phyloP scores from a whole-genome alignment of 164 flowering plant genomes.

The Akebia trifoliata region DNA sequence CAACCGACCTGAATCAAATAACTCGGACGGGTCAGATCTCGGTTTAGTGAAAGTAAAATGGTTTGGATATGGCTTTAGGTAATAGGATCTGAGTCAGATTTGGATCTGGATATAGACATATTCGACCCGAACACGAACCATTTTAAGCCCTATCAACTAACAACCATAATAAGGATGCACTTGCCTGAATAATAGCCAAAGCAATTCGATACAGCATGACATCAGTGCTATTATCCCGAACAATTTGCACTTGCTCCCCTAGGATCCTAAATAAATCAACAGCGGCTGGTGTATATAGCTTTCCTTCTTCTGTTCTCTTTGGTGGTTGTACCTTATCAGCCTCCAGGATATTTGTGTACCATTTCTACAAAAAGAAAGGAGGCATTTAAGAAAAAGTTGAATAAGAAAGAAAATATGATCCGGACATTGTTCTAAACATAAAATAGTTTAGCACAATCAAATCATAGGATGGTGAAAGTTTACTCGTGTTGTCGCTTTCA shows the following conservation, averaged over 20 bases:
- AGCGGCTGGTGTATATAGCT: constrained; percentile 95
- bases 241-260: constrained; percentile 97
- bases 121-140: too few species aligned
- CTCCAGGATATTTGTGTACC: constrained; percentile 92
- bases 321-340: constrained; percentile 93
- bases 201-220: constrained; percentile 94
- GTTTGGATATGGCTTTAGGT: too few species aligned
- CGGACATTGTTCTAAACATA: not conserved
- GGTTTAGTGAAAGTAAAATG: too few species aligned
- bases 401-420: constrained; percentile 1
- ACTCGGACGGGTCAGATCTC: too few species aligned
- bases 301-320: constrained; percentile 89
- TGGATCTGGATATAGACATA: too few species aligned
- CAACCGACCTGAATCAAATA: too few species aligned
- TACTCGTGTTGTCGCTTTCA: constrained; percentile 97
- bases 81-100: too few species aligned
- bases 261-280: constrained; percentile 96
- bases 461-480: constrained; percentile 1
- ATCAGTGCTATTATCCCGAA: constrained; percentile 96
- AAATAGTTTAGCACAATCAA: not conserved
- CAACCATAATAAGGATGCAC: constrained; percentile 14
- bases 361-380: constrained; percentile 55
- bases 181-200: constrained; percentile 86
- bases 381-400: not conserved
- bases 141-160: too few species aligned